phyloP scores from a whole-genome alignment of 176 grass and related monocot species.

The Paspalum notatum region DNA sequence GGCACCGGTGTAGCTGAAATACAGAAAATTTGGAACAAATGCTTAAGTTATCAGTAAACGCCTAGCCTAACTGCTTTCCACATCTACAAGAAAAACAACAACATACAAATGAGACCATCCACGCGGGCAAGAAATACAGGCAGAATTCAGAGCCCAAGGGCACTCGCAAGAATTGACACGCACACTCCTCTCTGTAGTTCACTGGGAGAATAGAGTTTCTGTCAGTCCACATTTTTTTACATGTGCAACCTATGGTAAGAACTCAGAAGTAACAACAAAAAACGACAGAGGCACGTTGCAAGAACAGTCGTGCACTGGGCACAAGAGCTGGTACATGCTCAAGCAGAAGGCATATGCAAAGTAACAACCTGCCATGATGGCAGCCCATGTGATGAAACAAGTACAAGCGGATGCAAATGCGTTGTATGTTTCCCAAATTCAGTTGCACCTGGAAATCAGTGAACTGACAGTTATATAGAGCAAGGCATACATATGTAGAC shows the following conservation, averaged over 20 bases:
- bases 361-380: constrained; percentile 10
- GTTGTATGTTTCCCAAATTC: constrained; percentile 27
- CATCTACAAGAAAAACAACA: constrained; percentile 4
- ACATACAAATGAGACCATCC: constrained; percentile 25
- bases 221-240: constrained; percentile 24
- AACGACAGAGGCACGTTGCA: constrained; percentile 23
- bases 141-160: not conserved
- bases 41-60: not conserved
- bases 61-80: not conserved
- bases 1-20: not conserved
- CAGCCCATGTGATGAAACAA: constrained; percentile 41
- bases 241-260: not conserved
- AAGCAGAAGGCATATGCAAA: constrained; percentile 27
- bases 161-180: constrained; percentile 20
- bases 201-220: constrained; percentile 34
- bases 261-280: constrained; percentile 13
- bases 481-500: not conserved
- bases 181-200: constrained; percentile 27
- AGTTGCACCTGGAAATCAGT: constrained; percentile 18
- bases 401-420: constrained; percentile 27
- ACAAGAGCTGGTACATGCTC: constrained; percentile 21
- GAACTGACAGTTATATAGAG: constrained; percentile 19
- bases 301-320: constrained; percentile 35
- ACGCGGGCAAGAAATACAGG: constrained; percentile 3
- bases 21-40: not conserved